phyloP scores from a whole-genome alignment of 192 early-diverging fungal genomes.

The Neocallimastix lanati region DNA sequence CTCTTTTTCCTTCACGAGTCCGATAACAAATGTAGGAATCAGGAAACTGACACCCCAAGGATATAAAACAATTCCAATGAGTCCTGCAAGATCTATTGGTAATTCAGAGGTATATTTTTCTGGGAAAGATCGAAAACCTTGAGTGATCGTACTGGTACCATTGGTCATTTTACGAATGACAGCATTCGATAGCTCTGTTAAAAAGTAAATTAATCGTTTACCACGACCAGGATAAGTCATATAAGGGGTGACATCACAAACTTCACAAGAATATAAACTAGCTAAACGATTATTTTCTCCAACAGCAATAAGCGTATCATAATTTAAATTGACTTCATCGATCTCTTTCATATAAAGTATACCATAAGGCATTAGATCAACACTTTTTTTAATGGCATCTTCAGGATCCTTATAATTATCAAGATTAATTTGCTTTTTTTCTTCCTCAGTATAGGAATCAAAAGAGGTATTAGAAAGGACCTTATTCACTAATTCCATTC shows the following conservation, averaged over 20 bases:
- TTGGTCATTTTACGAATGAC: background rate
- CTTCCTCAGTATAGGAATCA: background rate
- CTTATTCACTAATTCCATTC: background rate
- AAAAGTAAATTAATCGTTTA: background rate
- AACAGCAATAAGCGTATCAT: background rate
- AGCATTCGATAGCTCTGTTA: background rate
- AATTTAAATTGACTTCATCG: background rate
- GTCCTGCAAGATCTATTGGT: constrained; percentile 22
- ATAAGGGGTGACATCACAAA: background rate
- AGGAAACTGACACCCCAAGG: constrained; percentile 56
- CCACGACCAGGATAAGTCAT: background rate
- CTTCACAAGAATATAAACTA: background rate
- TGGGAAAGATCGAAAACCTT: constrained; percentile 43
- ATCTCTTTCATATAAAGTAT: background rate
- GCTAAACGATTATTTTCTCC: background rate
- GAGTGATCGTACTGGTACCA: constrained; percentile 25
- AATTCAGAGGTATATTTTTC: background rate
- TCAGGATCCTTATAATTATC: background rate
- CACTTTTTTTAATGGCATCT: background rate
- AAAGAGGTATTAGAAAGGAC: background rate
- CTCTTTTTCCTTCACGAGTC: constrained; percentile 53
- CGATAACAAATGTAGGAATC: constrained; percentile 42
- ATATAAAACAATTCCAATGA: constrained; percentile 42
- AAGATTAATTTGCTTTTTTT: background rate
- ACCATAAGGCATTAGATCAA: background rate